Percentiles rank a stretch among this genome's conserved stretches.
Evolutionary conservation across 345 rosid species (phyloP).

Genomic region (Eucalyptus curtisii): DNA sequence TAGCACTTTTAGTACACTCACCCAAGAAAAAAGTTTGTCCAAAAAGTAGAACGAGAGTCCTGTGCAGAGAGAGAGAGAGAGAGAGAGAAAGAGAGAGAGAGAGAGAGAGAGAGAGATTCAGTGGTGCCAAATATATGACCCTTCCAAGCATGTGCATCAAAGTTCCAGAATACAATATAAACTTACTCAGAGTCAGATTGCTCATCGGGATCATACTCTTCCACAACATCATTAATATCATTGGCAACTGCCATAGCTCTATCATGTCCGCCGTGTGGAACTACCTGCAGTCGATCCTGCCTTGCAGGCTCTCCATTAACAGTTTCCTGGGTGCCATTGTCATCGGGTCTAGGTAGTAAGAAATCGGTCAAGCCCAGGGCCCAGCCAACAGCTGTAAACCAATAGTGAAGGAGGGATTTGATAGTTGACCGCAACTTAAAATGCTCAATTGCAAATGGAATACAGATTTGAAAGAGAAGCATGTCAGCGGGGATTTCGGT

Average conservation of each 20-base stretch:
- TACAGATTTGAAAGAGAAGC: constrained; percentile 97
- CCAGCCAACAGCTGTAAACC: constrained; percentile 94
- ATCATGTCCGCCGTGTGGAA: constrained; percentile 51
- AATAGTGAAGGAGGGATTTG: constrained; percentile 81
- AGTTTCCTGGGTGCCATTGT: constrained; percentile 62
- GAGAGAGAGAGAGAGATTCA: too few relatives aligned
- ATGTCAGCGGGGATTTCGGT: constrained; percentile 98
- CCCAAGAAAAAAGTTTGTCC: not conserved
- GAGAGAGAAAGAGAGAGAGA: not conserved
- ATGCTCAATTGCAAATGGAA: constrained; percentile 94
- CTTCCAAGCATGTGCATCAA: not conserved
- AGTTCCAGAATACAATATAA: not conserved
- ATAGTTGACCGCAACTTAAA: constrained; percentile 82
- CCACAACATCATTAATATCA: constrained; percentile 37
- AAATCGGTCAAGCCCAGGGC: constrained; percentile 82
- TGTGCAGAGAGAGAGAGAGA: not conserved
- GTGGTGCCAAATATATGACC: not conserved
- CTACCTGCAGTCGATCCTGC: constrained; percentile 55
- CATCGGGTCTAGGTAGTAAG: constrained; percentile 77
- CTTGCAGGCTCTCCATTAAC: constrained; percentile 63
- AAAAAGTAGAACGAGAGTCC: not conserved
- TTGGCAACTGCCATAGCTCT: constrained; percentile 30
- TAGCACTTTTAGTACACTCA: too few relatives aligned
- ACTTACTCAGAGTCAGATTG: constrained; percentile 89
- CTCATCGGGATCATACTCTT: constrained; percentile 68